Base-by-base conservation (phyloP, 768 basidiomycete species). In the Exidia glandulosa region DNA sequence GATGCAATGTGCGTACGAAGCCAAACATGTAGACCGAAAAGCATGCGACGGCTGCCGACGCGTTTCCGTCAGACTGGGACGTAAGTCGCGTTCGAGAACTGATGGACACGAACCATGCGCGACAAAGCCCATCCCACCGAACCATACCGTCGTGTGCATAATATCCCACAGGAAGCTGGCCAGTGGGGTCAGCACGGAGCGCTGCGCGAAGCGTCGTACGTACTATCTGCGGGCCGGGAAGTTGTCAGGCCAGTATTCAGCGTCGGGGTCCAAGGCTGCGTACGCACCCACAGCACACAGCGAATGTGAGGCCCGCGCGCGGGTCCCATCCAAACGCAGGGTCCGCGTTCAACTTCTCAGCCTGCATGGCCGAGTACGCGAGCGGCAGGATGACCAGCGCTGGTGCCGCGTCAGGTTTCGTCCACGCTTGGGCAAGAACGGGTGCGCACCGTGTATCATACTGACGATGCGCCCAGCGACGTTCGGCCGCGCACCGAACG, bases 121-220 rank as follows among this genome's bases (percentile, higher is more conserved):
- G 1, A 92, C 81, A 64, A 92, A 92, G 7, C 88, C 90, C 3
- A 83, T 56, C 60, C 88, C 85, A 56, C 79, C 77, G 65, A 80
- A 87, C 69, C 90, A 84, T 57, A 86, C 58, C 27, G 85, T 71
- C 6, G 84, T 81, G 70, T 91, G 72, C 33, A 59, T 88, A 30
- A 89, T 60, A 66, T 95, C 92, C 92, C 92, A 95, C 23, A 93
- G 63, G 69, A 95, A 94, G 67, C 66, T 67, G 34, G 85, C 87
- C 65, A 2, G 34, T 25, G 31, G 30, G 29, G 23, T 48, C 2
- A 60, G 0, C 57, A 4, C 23, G 29, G 56, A 7, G 16, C 55
- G 45, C 45, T 34, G 54, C 32, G 32, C 12, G 16, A 30, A 12
- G 47, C 37, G 57, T 19, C 23, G 41, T n/a, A 56, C 23, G 59